These are phyloP conservation scores for Isochrysis galbana DNA, from an alignment of 78 protist genomes.

Conservation along the genomic window DNA sequence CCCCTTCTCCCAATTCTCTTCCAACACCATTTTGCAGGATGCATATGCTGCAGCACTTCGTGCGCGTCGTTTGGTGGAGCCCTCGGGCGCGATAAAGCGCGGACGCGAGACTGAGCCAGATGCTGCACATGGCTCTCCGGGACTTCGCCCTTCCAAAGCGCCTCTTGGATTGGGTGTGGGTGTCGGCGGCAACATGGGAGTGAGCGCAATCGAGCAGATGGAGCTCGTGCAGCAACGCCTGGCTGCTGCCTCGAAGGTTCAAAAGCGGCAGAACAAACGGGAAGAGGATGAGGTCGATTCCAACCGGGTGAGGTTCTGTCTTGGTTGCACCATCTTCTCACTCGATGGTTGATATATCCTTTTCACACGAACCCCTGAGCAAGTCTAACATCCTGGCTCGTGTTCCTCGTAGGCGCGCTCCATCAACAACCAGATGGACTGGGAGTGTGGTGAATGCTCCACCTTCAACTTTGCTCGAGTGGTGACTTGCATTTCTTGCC, in stretches of 20 bases:
- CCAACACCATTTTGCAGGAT: too few species aligned
- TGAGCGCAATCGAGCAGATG: slow-evolving; percentile 12
- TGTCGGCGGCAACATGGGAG: background rate
- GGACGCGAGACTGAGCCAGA: background rate
- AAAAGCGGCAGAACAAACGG: background rate
- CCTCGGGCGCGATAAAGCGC: background rate
- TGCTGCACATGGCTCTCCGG: background rate
- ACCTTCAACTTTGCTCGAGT: background rate
- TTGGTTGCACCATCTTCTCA: too few species aligned
- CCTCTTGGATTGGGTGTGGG: background rate
- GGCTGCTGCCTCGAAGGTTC: background rate
- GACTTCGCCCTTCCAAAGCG: background rate
- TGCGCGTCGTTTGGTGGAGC: background rate
- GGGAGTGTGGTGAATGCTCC: background rate
- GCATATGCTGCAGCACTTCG: background rate
- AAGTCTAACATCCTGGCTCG: too few species aligned
- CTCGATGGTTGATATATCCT: too few species aligned
- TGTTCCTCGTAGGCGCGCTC: slow-evolving; percentile 25
- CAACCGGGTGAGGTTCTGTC: background rate
- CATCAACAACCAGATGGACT: background rate
- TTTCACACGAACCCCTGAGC: too few species aligned
- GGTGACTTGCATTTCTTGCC: background rate
- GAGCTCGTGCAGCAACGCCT: background rate
- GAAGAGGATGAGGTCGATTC: background rate
- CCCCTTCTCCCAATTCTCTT: too few species aligned